Percentiles rank a stretch among this genome's conserved stretches.
These are phyloP conservation scores for Xerocomellus amylosporus DNA, from an alignment of 768 basidiomycete species.

Conservation along the genomic window DNA sequence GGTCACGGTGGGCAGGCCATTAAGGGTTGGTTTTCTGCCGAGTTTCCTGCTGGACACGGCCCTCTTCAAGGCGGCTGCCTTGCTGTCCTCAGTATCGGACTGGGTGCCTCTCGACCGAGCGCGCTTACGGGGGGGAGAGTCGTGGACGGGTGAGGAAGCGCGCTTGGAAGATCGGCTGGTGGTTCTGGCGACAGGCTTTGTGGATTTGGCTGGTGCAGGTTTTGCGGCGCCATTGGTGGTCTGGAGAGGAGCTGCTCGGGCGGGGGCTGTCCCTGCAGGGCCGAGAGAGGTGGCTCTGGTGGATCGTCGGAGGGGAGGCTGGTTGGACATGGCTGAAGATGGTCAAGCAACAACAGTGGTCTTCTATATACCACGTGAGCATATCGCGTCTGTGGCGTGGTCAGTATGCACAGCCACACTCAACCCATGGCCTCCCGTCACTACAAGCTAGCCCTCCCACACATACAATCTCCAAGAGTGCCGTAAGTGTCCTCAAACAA, in stretches of 20 bases:
- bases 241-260: constrained; percentile 32
- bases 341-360: neutral
- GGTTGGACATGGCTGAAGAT: constrained; percentile 27
- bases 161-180: constrained; percentile 42
- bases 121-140: constrained; percentile 49
- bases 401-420: constrained; percentile 17
- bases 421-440: constrained; percentile 10
- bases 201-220: constrained; percentile 37
- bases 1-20: constrained; percentile 30
- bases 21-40: constrained; percentile 29
- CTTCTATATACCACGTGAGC: constrained; percentile 16
- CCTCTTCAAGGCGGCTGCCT: constrained; percentile 25
- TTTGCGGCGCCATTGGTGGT: constrained; percentile 26
- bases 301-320: constrained; percentile 47
- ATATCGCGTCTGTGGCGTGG: constrained; percentile 27
- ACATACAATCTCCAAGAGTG: neutral
- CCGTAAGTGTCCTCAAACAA: constrained; percentile 1
- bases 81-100: constrained; percentile 44
- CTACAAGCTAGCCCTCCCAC: constrained; percentile 4
- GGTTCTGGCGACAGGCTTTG: constrained; percentile 28
- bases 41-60: constrained; percentile 26
- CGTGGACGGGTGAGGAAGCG: constrained; percentile 45
- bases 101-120: constrained; percentile 36
- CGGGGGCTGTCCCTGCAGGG: constrained; percentile 26
- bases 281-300: constrained; percentile 50